These are phyloP conservation scores for Coccomyxa sp. DNA, from an alignment of 139 green algal species.

Conservation along the genomic window DNA sequence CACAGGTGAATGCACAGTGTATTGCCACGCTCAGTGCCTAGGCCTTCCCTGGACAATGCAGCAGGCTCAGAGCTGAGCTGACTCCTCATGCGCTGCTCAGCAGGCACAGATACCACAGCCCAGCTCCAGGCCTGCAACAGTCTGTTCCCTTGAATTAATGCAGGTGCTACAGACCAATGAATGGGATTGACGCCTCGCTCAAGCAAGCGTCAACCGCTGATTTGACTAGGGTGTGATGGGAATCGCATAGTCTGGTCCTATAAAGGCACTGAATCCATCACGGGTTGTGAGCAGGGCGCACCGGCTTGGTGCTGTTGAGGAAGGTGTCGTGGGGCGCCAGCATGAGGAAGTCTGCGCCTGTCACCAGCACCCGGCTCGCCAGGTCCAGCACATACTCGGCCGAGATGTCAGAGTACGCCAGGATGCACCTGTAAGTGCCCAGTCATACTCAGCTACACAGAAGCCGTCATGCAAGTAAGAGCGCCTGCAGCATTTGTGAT, in stretches of 20 bases:
- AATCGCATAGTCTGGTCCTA: not conserved
- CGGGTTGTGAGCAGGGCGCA: not conserved
- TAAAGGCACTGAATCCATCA: too few species aligned
- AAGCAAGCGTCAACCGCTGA: too few species aligned
- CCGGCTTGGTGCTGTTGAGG: not conserved
- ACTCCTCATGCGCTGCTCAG: not conserved
- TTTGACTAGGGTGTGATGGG: too few species aligned
- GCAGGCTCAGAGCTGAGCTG: not conserved
- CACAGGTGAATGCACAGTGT: too few species aligned
- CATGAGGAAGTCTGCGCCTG: not conserved
- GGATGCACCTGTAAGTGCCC: not conserved
- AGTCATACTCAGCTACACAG: too few species aligned
- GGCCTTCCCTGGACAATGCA: too few species aligned
- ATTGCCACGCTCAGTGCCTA: too few species aligned
- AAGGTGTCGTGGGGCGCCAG: not conserved
- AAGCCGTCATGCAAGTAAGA: too few species aligned
- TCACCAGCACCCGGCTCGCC: not conserved
- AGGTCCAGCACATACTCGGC: not conserved
- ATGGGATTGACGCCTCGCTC: too few species aligned
- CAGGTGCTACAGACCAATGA: too few species aligned
- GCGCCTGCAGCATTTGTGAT: not conserved
- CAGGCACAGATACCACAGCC: not conserved
- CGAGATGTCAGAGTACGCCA: not conserved
- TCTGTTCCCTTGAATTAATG: too few species aligned
- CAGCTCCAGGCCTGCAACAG: not conserved